Conservation (phyloP, 495 filamentous ascomycete species). For the Pseudomonodictys pantanalensis region DNA sequence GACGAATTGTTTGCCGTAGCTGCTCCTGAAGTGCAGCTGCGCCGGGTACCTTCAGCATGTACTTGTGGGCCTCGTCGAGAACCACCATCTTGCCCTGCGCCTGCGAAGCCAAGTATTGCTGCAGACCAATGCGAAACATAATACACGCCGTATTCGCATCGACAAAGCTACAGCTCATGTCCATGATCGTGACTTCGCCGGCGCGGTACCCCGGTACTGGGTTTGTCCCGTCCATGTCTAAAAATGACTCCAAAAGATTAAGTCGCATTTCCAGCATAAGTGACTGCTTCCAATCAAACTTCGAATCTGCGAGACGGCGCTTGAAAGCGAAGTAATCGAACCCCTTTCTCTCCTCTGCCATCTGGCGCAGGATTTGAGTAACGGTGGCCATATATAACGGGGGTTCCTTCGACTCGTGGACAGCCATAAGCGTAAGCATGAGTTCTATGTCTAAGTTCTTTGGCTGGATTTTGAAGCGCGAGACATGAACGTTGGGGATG, state of each 20-base stretch:
- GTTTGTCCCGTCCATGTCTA: slow-evolving; percentile 45
- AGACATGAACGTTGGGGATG: slow-evolving; percentile 45
- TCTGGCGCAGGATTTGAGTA: slow-evolving; percentile 12
- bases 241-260: slow-evolving; percentile 49
- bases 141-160: slow-evolving; percentile 63
- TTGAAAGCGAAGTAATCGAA: slow-evolving; percentile 45
- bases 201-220: slow-evolving; percentile 33
- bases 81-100: slow-evolving; percentile 51
- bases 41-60: slow-evolving; percentile 49
- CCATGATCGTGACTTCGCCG: slow-evolving; percentile 66
- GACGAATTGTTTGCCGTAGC: slow-evolving; percentile 61
- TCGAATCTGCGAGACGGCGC: slow-evolving; percentile 53
- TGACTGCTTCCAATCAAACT: slow-evolving; percentile 65
- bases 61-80: slow-evolving; percentile 64
- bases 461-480: slow-evolving; percentile 16
- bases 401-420: neutral
- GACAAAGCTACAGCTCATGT: slow-evolving; percentile 71
- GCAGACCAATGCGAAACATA: slow-evolving; percentile 62
- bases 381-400: slow-evolving; percentile 22
- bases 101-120: slow-evolving; percentile 9
- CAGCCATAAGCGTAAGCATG: slow-evolving; percentile 23
- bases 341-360: slow-evolving; percentile 1
- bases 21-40: slow-evolving; percentile 58
- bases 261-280: slow-evolving; percentile 52
- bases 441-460: slow-evolving; percentile 8